Conservation (phyloP, 2,329 filamentous ascomycete genomes). For the Fusarium liriodendri region DNA sequence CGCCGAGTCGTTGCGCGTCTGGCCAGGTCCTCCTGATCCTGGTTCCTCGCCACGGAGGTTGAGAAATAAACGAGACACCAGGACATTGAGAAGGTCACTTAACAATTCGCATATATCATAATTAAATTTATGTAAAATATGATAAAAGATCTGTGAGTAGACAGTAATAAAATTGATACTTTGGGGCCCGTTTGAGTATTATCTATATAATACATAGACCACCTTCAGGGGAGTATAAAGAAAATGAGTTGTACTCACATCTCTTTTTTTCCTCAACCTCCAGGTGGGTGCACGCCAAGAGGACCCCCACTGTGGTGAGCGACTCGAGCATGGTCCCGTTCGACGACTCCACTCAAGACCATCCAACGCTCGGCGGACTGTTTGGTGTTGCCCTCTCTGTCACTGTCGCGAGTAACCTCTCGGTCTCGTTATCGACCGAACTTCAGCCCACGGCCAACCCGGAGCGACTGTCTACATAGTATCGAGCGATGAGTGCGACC, state of each 20-base stretch:
- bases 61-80: background rate
- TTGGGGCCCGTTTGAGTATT: background rate
- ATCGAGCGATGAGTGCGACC: background rate
- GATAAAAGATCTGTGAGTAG: background rate
- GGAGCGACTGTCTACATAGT: background rate
- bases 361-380: conserved; percentile 37
- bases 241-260: background rate
- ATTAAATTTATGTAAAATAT: background rate
- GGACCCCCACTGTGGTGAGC: conserved; percentile 39
- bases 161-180: background rate
- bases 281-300: conserved; percentile 22
- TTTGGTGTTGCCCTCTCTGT: conserved; percentile 32
- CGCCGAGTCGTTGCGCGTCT: conserved; percentile 34
- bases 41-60: conserved; percentile 10
- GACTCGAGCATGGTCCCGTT: conserved; percentile 27
- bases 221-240: background rate
- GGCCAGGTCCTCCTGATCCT: conserved; percentile 29
- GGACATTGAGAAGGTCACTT: background rate
- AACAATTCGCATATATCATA: background rate
- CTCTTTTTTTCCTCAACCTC: background rate
- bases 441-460: conserved; percentile 9
- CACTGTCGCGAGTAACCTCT: conserved; percentile 2
- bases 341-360: conserved; percentile 39
- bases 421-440: conserved; percentile 9
- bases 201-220: background rate